A percentile compares a stretch with the other conserved stretches of the same genome.
phyloP scores from a whole-genome alignment of 2,329 filamentous ascomycete genomes.

The Lasiodiplodia sp. region DNA sequence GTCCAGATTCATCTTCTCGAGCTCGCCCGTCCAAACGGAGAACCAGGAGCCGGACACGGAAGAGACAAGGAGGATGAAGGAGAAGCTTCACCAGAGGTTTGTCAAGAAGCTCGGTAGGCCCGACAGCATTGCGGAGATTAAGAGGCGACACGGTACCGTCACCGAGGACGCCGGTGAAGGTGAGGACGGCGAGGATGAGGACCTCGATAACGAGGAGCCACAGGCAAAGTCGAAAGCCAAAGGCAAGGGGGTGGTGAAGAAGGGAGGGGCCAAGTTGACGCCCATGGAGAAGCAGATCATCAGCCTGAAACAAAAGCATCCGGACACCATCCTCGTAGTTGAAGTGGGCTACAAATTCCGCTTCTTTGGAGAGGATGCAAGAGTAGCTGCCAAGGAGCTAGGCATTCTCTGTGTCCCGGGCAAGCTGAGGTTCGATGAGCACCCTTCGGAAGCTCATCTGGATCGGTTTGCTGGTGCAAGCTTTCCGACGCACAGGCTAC shows the following conservation, averaged over 20 bases:
- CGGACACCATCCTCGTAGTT: constrained; percentile 88
- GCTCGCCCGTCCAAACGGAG: constrained; percentile 47
- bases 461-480: constrained; percentile 94
- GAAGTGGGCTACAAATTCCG: constrained; percentile 98
- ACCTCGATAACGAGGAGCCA: constrained; percentile 60
- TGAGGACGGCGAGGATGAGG: constrained; percentile 62
- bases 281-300: constrained; percentile 94
- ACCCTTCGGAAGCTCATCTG: constrained; percentile 89
- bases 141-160: constrained; percentile 64
- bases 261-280: constrained; percentile 82
- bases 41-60: constrained; percentile 57
- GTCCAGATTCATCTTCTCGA: constrained; percentile 66
- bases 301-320: constrained; percentile 89
- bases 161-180: constrained; percentile 61
- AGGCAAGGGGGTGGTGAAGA: constrained; percentile 67
- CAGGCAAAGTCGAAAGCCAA: constrained; percentile 52
- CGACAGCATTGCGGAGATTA: constrained; percentile 76
- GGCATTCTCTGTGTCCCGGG: constrained; percentile 97
- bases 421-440: constrained; percentile 92
- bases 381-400: constrained; percentile 85
- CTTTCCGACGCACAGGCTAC: constrained; percentile 88
- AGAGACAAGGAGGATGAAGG: constrained; percentile 64
- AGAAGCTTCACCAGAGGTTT: constrained; percentile 81
- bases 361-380: constrained; percentile 95
- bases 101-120: constrained; percentile 88